Conservation (phyloP, 2,329 filamentous ascomycete species). For the Clarireedia hainanense region DNA sequence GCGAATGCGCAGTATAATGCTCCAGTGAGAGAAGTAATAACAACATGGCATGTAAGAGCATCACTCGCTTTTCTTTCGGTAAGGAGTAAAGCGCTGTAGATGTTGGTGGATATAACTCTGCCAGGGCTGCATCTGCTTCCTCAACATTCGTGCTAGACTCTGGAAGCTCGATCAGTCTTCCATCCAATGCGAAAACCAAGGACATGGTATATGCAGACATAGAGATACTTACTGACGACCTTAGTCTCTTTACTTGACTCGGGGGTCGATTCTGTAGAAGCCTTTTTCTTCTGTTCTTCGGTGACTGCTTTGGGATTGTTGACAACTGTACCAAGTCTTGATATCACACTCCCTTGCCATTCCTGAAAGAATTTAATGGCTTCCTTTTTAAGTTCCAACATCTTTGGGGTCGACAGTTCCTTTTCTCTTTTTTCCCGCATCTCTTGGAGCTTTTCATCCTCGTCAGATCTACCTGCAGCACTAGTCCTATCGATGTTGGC, state of each 20-base stretch:
- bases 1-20: constrained; percentile 67
- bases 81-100: constrained; percentile 54
- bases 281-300: constrained; percentile 24
- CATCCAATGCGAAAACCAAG: background rate
- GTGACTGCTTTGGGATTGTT: constrained; percentile 41
- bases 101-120: constrained; percentile 48
- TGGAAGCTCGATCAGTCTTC: constrained; percentile 8
- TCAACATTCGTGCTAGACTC: constrained; percentile 35
- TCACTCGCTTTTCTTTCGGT: constrained; percentile 50
- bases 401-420: constrained; percentile 41
- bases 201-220: background rate
- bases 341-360: constrained; percentile 67
- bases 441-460: constrained; percentile 27
- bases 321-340: constrained; percentile 63
- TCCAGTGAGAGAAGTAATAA: constrained; percentile 69
- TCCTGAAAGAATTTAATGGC: constrained; percentile 66
- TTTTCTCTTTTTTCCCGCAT: constrained; percentile 34
- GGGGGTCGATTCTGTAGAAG: constrained; percentile 24
- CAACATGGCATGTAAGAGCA: constrained; percentile 65
- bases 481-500: constrained; percentile 28
- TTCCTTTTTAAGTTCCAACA: constrained; percentile 61
- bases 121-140: constrained; percentile 41
- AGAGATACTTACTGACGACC: constrained; percentile 23
- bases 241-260: constrained; percentile 18
- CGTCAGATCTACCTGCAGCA: constrained; percentile 25